Conservation (phyloP, 2,329 filamentous ascomycete species). For the Elsinoe australis region DNA sequence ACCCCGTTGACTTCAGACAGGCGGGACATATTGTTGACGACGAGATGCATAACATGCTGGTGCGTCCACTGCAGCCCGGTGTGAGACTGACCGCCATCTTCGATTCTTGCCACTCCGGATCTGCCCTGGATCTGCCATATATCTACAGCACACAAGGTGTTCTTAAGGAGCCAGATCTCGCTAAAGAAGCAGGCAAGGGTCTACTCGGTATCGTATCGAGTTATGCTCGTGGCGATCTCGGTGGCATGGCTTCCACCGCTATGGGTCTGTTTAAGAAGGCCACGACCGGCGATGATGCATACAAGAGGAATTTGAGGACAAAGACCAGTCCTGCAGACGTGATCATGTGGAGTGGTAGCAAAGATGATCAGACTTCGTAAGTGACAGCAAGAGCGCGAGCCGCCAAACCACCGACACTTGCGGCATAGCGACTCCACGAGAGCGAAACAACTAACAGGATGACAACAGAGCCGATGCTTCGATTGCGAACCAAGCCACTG, state of each 20-base stretch:
- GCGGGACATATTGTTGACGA: conserved; percentile 78
- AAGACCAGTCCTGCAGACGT: conserved; percentile 94
- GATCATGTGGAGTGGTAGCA: conserved; percentile 95
- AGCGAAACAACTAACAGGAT: conserved; percentile 10
- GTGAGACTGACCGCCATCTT: conserved; percentile 78
- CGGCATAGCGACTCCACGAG: too few species aligned
- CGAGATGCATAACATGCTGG: conserved; percentile 74
- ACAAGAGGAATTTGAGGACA: conserved; percentile 73
- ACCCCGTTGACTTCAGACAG: conserved; percentile 71
- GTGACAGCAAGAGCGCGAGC: conserved; percentile 35
- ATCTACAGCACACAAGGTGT: conserved; percentile 73
- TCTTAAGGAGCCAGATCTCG: conserved; percentile 72
- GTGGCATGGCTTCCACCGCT: conserved; percentile 70
- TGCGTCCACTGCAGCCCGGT: conserved; percentile 67
- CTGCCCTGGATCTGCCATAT: conserved; percentile 69
- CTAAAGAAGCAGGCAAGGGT: conserved; percentile 69
- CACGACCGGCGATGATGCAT: conserved; percentile 66
- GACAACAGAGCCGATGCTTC: conserved; percentile 70
- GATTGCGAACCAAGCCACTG: conserved; percentile 81
- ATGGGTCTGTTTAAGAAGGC: conserved; percentile 83
- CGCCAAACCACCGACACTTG: background rate
- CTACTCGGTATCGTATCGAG: conserved; percentile 64
- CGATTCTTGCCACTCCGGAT: conserved; percentile 73
- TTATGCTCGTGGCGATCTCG: conserved; percentile 77
- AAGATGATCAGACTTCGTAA: conserved; percentile 88